Conservation (phyloP, 2,329 filamentous ascomycete species). For the Chaetomium globosum region DNA sequence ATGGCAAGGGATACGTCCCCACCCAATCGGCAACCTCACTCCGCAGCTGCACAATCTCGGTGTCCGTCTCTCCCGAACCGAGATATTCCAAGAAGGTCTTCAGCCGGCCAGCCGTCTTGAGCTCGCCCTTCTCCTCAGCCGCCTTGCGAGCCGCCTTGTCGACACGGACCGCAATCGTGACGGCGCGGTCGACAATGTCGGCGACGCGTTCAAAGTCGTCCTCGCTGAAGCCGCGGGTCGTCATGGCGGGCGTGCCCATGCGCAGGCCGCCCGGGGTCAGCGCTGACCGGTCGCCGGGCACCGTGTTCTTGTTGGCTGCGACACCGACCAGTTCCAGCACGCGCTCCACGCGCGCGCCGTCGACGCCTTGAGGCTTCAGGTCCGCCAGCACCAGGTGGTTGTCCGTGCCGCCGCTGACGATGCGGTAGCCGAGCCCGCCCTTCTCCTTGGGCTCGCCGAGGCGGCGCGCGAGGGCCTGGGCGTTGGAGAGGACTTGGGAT, state of each 20-base stretch:
- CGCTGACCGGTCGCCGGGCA: slow-evolving; percentile 91
- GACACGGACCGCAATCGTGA: slow-evolving; percentile 74
- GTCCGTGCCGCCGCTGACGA: slow-evolving; percentile 93
- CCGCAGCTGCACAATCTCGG: slow-evolving; percentile 72
- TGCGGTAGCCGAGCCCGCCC: slow-evolving; percentile 78
- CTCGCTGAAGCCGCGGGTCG: slow-evolving; percentile 86
- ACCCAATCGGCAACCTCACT: slow-evolving; percentile 80
- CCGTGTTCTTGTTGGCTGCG: slow-evolving; percentile 99
- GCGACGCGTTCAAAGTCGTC: slow-evolving; percentile 86
- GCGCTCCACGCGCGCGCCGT: slow-evolving; percentile 86
- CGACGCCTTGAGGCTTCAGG: slow-evolving; percentile 83
- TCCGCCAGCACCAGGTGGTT: slow-evolving; percentile 95
- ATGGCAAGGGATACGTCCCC: slow-evolving; percentile 71
- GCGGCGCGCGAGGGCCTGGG: slow-evolving; percentile 77
- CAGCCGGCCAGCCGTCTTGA: slow-evolving; percentile 64
- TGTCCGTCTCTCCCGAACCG: slow-evolving; percentile 66
- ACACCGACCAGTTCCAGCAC: slow-evolving; percentile 91
- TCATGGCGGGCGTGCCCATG: slow-evolving; percentile 97
- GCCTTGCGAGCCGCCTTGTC: slow-evolving; percentile 72
- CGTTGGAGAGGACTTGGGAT: slow-evolving; percentile 84
- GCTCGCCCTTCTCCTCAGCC: slow-evolving; percentile 65
- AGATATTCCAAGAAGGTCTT: slow-evolving; percentile 70
- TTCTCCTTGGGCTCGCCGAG: slow-evolving; percentile 70
- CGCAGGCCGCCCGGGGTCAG: slow-evolving; percentile 90
- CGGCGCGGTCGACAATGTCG: slow-evolving; percentile 81